phyloP scores from a whole-genome alignment of 2,329 filamentous ascomycete genomes.

The Hansfordia pulvinata region DNA sequence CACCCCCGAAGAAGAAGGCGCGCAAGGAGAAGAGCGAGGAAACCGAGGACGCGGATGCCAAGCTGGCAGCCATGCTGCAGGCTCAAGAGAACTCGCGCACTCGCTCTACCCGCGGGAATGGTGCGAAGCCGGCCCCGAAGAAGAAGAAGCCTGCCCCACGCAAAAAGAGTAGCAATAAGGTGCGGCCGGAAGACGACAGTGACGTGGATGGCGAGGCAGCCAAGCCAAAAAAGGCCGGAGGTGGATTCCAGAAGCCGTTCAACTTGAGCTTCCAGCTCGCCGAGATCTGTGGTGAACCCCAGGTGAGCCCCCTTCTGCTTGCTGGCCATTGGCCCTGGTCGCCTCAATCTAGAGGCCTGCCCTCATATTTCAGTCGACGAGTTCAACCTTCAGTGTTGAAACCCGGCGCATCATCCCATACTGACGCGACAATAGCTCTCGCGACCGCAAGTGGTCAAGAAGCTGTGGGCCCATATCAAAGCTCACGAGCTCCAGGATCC shows the following conservation, averaged over 20 bases:
- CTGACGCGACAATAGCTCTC: constrained; percentile 49
- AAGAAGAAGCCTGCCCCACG: constrained; percentile 49
- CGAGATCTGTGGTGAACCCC: constrained; percentile 55
- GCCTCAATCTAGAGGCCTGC: background rate
- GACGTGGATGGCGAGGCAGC: constrained; percentile 53
- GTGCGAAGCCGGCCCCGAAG: constrained; percentile 31
- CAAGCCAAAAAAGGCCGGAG: constrained; percentile 70
- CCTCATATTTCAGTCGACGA: too few species aligned
- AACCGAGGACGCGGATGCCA: constrained; percentile 66
- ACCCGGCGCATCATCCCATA: constrained; percentile 4
- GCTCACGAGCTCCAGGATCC: constrained; percentile 80
- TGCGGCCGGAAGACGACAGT: constrained; percentile 68
- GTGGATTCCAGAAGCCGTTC: constrained; percentile 86
- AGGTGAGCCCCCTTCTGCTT: constrained; percentile 29
- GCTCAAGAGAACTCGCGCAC: constrained; percentile 75
- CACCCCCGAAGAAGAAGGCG: constrained; percentile 51
- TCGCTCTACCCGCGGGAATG: constrained; percentile 65
- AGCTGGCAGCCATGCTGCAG: constrained; percentile 76
- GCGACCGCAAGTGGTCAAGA: constrained; percentile 89
- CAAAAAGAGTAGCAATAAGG: constrained; percentile 66
- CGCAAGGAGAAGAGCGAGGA: constrained; percentile 43
- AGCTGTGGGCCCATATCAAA: constrained; percentile 93
- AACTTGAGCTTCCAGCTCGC: constrained; percentile 57
- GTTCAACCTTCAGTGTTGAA: constrained; percentile 6
- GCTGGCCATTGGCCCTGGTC: background rate